Base-by-base conservation (phyloP, 305 asterid species). In the Fraxinus sp. region DNA sequence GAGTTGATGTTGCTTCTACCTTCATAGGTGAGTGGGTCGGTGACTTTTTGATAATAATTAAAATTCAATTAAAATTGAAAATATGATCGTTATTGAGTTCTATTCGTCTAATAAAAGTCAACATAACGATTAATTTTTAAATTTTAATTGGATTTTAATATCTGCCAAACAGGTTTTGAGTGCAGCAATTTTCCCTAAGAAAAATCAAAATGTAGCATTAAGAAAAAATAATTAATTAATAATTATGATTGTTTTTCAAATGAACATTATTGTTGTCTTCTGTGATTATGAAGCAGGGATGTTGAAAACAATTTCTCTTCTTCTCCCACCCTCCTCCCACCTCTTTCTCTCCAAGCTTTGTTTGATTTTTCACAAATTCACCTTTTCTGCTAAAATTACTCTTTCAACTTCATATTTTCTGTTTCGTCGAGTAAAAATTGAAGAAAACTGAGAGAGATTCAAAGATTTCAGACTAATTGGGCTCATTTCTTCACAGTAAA, bases 301-400 rank as follows among this genome's bases (percentile, higher is more conserved):
- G 93, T 88, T 88, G 91, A 87, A 87, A 88, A 79, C 83, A 49
- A 88, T 89, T 83, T 78, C 66, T 68, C 86, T 84, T 84, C 88
- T 81, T 81, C 88, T 72, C 59, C 80, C 64, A 2, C 75, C 68
- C 24, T 77, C 18, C 28, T 78, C 49, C 80, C 76, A 35, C 28
- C 79, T 5, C 82, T 76, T 32, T 79, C 83, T 82, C 77, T 33
- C 74, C 22, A n/a, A 13, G 22, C 68, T 26, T 72, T 75, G 75
- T 64, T 10, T 80, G 22, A 52, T 35, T 73, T 75, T 74, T 76
- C 52, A 3, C 59, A 79, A 0, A 32, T 80, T 49, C 6, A 7
- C 28, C 0, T 72, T 22, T 78, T 80, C 64, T 52, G 76, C 71
- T 52, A 20, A 30, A 70, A 77, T 79, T 66, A 41, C 66, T 46